Evolutionary conservation across 225 moss, liverwort and hornwort species (phyloP).

Genomic region (Pseudoscleropodium purum): DNA sequence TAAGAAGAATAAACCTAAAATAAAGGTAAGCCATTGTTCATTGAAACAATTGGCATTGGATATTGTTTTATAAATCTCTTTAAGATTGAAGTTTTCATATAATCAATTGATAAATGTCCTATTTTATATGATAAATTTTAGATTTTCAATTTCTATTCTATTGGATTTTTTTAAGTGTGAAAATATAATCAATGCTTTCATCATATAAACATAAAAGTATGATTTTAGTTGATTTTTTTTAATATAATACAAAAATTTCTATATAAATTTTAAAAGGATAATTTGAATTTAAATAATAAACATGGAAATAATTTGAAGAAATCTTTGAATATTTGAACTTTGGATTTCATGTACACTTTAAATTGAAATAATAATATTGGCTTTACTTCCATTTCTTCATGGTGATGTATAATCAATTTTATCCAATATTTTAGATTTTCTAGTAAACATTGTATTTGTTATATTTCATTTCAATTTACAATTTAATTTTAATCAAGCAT

Average conservation of each 20-base stretch:
- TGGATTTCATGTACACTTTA: neutral
- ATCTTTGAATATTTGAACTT: neutral
- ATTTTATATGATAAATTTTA: neutral
- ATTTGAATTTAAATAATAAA: neutral
- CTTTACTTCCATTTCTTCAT: neutral
- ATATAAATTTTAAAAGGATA: neutral
- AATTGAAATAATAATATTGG: too few relatives aligned
- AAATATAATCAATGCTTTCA: neutral
- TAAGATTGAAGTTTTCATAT: neutral
- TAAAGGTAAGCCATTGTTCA: conserved; percentile 11
- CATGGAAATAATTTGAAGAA: too few relatives aligned
- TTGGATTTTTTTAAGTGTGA: too few relatives aligned
- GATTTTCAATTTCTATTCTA: neutral
- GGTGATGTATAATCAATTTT: too few relatives aligned
- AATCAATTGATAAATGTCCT: neutral
- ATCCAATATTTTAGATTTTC: too few relatives aligned
- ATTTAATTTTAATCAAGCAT: neutral
- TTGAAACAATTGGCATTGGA: neutral
- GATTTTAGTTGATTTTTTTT: neutral
- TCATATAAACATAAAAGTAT: neutral
- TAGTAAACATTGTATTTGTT: neutral
- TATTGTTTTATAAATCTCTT: neutral
- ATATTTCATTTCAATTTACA: neutral
- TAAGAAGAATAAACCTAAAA: neutral
- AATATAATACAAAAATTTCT: neutral